phyloP scores from a whole-genome alignment of 129 eudicot genomes.

The Flaveria trinervia region DNA sequence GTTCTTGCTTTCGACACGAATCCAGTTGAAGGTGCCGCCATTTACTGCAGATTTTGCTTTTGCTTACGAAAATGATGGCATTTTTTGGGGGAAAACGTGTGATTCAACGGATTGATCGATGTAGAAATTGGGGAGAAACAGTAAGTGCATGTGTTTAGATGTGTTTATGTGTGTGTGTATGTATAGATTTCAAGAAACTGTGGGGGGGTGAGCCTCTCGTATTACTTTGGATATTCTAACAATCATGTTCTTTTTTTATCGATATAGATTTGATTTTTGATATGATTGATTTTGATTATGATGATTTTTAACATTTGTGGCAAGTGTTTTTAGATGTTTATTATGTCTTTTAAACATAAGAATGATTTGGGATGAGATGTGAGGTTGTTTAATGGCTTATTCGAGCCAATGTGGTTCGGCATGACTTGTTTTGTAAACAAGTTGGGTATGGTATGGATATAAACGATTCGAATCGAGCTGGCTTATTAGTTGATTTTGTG shows the following conservation, averaged over 20 bases:
- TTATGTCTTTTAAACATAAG: too few species aligned
- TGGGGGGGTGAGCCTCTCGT: slow-evolving; percentile 20
- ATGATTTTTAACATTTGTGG: too few species aligned
- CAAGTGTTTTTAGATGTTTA: too few species aligned
- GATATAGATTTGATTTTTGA: neutral
- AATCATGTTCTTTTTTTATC: neutral
- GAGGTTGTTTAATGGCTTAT: too few species aligned
- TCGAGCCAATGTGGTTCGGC: too few species aligned
- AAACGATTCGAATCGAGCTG: too few species aligned
- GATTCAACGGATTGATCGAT: slow-evolving; percentile 14
- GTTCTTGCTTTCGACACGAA: slow-evolving; percentile 79
- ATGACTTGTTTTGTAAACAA: too few species aligned
- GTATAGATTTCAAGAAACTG: slow-evolving; percentile 17
- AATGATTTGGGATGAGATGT: too few species aligned
- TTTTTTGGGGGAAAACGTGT: slow-evolving; percentile 39
- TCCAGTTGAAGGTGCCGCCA: slow-evolving; percentile 73
- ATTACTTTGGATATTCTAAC: slow-evolving; percentile 15
- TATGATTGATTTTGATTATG: too few species aligned
- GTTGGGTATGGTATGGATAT: too few species aligned
- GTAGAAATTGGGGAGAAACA: slow-evolving; percentile 18
- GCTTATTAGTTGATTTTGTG: too few species aligned
- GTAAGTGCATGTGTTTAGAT: slow-evolving; percentile 1
- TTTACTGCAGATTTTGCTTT: slow-evolving; percentile 33
- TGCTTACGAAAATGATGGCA: slow-evolving; percentile 39
- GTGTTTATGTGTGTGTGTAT: neutral